phyloP scores from a whole-genome alignment of 1,139 yeast genomes.

The Yamadazyma pseudoaaseri region DNA sequence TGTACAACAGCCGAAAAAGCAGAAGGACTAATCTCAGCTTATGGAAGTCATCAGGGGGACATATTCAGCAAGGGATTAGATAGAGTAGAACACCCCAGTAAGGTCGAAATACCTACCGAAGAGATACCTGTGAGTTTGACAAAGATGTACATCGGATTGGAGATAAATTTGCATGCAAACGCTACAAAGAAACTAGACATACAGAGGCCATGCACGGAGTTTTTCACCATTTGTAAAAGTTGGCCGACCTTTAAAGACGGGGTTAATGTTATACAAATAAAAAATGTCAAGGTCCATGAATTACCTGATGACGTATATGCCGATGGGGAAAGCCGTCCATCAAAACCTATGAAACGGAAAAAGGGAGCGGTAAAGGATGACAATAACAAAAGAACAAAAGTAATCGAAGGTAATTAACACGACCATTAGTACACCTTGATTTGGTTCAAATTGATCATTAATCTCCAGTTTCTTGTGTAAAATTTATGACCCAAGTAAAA shows the following conservation, averaged over 20 bases:
- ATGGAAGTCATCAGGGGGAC: constrained; percentile 36
- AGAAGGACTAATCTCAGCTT: constrained; percentile 47
- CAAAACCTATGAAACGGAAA: constrained; percentile 41
- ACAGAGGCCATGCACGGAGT: constrained; percentile 89
- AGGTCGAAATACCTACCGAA: constrained; percentile 24
- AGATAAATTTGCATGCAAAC: constrained; percentile 48
- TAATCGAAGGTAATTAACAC: not conserved
- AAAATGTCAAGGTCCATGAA: constrained; percentile 77
- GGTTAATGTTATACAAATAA: constrained; percentile 61
- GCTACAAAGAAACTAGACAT: constrained; percentile 62
- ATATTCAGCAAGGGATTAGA: constrained; percentile 11
- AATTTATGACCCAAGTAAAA: constrained; percentile 36
- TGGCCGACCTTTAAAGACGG: constrained; percentile 67
- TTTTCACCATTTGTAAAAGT: constrained; percentile 72
- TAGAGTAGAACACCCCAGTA: constrained; percentile 11
- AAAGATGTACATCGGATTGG: constrained; percentile 77
- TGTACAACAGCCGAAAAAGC: not conserved
- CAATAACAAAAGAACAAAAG: constrained; percentile 11
- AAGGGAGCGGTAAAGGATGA: constrained; percentile 13
- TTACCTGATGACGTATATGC: constrained; percentile 81
- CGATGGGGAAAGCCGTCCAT: constrained; percentile 76
- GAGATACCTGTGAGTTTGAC: constrained; percentile 49
- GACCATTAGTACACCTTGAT: not conserved
- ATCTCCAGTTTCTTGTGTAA: constrained; percentile 32
- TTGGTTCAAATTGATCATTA: constrained; percentile 16